phyloP scores from a whole-genome alignment of 345 rosid species.

The Theobroma cacao region DNA sequence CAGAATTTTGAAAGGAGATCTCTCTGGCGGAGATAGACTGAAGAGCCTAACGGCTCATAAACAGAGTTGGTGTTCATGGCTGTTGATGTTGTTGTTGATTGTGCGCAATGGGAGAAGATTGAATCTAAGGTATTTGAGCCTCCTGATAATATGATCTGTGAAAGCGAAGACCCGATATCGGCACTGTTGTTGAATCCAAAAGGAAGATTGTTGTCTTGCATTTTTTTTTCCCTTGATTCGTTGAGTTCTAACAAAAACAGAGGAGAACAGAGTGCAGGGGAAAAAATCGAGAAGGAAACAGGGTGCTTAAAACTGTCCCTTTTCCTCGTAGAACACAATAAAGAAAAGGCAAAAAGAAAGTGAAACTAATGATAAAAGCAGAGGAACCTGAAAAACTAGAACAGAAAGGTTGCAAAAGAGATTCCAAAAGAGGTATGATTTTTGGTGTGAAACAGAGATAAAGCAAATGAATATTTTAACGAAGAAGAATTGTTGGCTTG shows the following conservation, averaged over 20 bases:
- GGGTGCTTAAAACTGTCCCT: slow-evolving; percentile 23
- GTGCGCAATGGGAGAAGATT: slow-evolving; percentile 63
- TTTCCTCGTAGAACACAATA: slow-evolving; percentile 16
- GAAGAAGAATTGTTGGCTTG: neutral
- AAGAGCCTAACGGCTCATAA: slow-evolving; percentile 63
- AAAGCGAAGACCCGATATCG: slow-evolving; percentile 58
- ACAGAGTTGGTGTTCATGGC: slow-evolving; percentile 15
- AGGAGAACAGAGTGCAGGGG: neutral
- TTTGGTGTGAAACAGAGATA: neutral
- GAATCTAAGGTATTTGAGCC: slow-evolving; percentile 83
- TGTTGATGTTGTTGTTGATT: slow-evolving; percentile 28
- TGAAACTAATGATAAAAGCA: neutral
- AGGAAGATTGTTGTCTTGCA: slow-evolving; percentile 39
- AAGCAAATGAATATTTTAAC: neutral
- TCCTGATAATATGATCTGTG: slow-evolving; percentile 69
- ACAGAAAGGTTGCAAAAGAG: neutral
- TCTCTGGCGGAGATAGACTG: slow-evolving; percentile 84
- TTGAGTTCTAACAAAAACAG: neutral
- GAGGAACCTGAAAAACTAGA: neutral
- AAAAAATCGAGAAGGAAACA: neutral
- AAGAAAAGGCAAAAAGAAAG: neutral
- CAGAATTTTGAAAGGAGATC: slow-evolving; percentile 66
- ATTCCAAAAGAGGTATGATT: neutral
- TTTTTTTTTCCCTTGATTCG: slow-evolving; percentile 26
- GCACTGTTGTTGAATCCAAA: slow-evolving; percentile 16